These are phyloP conservation scores for Pleurotus tuber-regium DNA, from an alignment of 768 basidiomycete genomes.

Conservation along the genomic window DNA sequence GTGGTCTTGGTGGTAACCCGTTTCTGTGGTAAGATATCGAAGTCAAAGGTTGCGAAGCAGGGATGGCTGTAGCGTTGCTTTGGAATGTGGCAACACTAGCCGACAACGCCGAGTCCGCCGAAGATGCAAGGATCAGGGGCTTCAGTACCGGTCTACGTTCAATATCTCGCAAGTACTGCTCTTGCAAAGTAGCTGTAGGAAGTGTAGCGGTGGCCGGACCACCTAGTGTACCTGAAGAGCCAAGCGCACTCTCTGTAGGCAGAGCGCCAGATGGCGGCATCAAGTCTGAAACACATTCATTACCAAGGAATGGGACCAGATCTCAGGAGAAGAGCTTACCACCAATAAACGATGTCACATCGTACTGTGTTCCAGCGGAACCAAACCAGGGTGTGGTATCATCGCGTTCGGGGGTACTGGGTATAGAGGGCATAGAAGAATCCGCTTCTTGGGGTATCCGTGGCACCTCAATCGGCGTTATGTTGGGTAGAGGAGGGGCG, in stretches of 20 bases:
- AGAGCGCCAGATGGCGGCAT: not conserved
- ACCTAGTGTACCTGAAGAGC: not conserved
- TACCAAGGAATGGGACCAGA: not conserved
- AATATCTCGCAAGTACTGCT: constrained; percentile 1
- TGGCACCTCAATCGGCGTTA: not conserved
- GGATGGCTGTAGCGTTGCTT: not conserved
- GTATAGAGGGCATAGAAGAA: not conserved
- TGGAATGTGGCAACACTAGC: not conserved
- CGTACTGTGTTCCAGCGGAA: constrained; percentile 57
- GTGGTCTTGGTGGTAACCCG: constrained; percentile 8
- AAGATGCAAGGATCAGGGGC: not conserved
- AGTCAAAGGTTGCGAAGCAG: constrained; percentile 1
- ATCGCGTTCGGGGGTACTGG: not conserved
- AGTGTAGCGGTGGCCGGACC: not conserved
- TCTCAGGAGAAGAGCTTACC: constrained; percentile 25
- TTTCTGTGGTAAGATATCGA: constrained; percentile 1
- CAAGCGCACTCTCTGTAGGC: not conserved
- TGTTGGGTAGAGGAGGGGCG: not conserved
- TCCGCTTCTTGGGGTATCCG: not conserved
- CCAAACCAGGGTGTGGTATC: constrained; percentile 22
- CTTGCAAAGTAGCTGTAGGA: not conserved
- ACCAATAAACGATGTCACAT: constrained; percentile 74
- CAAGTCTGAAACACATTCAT: not conserved
- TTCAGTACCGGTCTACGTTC: not conserved
- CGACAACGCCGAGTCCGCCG: not conserved